Percentiles rank a stretch among this genome's conserved stretches.
Conservation (phyloP, 75 land plant species). For the Picea sitchensis region DNA sequence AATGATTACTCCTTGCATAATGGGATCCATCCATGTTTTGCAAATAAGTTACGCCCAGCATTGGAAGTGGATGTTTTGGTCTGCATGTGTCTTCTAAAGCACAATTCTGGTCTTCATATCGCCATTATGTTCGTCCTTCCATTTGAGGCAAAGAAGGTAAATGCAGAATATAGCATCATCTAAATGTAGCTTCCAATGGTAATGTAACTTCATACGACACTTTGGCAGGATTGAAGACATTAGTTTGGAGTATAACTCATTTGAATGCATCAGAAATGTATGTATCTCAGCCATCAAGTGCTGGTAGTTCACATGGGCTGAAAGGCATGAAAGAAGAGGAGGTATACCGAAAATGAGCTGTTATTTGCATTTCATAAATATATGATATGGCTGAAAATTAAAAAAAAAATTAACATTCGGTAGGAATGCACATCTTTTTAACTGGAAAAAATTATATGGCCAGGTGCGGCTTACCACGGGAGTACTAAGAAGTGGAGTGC, state of each 20-base stretch:
- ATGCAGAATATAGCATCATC: too few relatives aligned
- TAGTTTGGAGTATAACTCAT: conserved; percentile 92
- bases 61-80: too few relatives aligned
- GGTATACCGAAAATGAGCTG: conserved; percentile 33
- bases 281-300: conserved; percentile 40
- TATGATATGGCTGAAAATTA: not conserved
- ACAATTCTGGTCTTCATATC: not conserved
- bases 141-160: too few relatives aligned
- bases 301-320: conserved; percentile 38
- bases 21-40: not conserved
- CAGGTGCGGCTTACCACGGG: conserved; percentile 95
- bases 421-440: not conserved
- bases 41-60: not conserved
- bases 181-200: too few relatives aligned
- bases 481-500: conserved; percentile 86
- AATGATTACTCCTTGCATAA: not conserved
- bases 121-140: not conserved
- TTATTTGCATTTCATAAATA: not conserved
- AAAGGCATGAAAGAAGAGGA: conserved; percentile 98
- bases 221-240: conserved; percentile 93
- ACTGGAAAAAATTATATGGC: not conserved
- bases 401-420: too few relatives aligned
- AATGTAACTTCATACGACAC: not conserved
- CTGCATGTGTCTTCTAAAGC: too few relatives aligned
- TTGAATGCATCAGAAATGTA: conserved; percentile 57